These are phyloP conservation scores for Rhizophagus sp. DNA, from an alignment of 192 early-diverging fungal species.

Conservation along the genomic window DNA sequence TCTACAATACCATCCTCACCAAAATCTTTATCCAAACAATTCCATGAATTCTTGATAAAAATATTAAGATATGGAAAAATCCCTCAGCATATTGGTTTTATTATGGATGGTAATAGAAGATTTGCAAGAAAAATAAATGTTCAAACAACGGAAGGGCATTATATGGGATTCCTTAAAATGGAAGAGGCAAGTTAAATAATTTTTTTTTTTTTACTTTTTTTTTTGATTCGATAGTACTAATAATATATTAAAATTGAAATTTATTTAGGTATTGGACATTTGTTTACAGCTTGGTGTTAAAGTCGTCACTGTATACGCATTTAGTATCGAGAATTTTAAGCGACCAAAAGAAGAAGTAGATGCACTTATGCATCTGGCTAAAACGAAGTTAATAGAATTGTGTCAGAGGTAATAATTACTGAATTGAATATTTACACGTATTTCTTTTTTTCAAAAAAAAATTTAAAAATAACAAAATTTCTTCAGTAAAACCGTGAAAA, in stretches of 20 bases:
- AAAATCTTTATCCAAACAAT: neutral
- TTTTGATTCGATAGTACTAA: slow-evolving; percentile 1
- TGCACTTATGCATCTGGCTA: slow-evolving; percentile 79
- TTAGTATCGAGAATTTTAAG: slow-evolving; percentile 98
- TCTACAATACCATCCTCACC: no score
- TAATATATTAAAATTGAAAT: neutral
- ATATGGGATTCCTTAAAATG: slow-evolving; percentile 75
- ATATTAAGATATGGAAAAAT: slow-evolving; percentile 69
- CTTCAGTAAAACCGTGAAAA: slow-evolving; percentile 69
- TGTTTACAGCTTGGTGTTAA: slow-evolving; percentile 85
- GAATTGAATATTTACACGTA: neutral
- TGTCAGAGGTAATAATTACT: slow-evolving; percentile 62
- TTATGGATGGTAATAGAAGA: slow-evolving; percentile 98
- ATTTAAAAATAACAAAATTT: neutral
- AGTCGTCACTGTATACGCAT: slow-evolving; percentile 93
- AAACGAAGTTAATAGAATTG: slow-evolving; percentile 76
- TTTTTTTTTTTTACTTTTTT: neutral
- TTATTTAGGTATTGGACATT: slow-evolving; percentile 73
- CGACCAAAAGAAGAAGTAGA: slow-evolving; percentile 83
- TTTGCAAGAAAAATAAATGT: slow-evolving; percentile 71
- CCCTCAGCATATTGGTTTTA: slow-evolving; percentile 90
- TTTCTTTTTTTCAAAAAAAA: neutral
- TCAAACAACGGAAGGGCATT: slow-evolving; percentile 70
- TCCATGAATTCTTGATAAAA: slow-evolving; percentile 25
- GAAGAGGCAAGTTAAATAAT: slow-evolving; percentile 62